phyloP scores from a whole-genome alignment of 768 basidiomycete species.

The Amanita polypyramis region DNA sequence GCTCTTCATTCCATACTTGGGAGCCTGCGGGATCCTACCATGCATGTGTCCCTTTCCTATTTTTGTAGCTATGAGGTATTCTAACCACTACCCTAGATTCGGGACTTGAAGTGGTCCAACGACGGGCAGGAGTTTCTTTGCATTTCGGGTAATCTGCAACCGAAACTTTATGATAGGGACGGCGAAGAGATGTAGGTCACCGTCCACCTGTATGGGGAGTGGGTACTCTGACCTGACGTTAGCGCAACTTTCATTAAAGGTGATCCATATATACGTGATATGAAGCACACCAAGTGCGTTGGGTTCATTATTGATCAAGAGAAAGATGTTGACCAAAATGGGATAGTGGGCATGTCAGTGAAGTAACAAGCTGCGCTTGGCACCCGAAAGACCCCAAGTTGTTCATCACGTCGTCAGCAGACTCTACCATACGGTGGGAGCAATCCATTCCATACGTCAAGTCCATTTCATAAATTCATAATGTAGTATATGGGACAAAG shows the following conservation, averaged over 20 bases:
- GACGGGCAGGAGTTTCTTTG: slow-evolving; percentile 81
- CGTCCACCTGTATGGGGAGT: slow-evolving; percentile 11
- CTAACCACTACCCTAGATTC: slow-evolving; percentile 42
- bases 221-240: slow-evolving; percentile 39
- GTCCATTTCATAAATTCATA: slow-evolving; percentile 1
- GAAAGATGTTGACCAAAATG: slow-evolving; percentile 2
- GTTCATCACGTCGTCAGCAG: slow-evolving; percentile 92
- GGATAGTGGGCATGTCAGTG: slow-evolving; percentile 85
- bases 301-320: background rate
- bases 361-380: slow-evolving; percentile 84
- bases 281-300: slow-evolving; percentile 94
- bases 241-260: slow-evolving; percentile 85
- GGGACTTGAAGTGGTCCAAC: slow-evolving; percentile 84
- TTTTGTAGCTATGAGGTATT: slow-evolving; percentile 5
- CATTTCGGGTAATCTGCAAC: slow-evolving; percentile 79
- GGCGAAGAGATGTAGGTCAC: slow-evolving; percentile 81
- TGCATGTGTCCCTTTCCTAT: slow-evolving; percentile 33
- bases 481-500: slow-evolving; percentile 85
- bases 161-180: slow-evolving; percentile 85
- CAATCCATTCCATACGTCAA: background rate
- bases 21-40: slow-evolving; percentile 92
- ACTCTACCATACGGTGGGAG: slow-evolving; percentile 82
- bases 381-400: slow-evolving; percentile 77
- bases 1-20: slow-evolving; percentile 94
- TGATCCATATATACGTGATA: slow-evolving; percentile 96